Evolutionary conservation across 495 filamentous ascomycete species (phyloP).

Genomic region (Lophiostoma macrostomum): DNA sequence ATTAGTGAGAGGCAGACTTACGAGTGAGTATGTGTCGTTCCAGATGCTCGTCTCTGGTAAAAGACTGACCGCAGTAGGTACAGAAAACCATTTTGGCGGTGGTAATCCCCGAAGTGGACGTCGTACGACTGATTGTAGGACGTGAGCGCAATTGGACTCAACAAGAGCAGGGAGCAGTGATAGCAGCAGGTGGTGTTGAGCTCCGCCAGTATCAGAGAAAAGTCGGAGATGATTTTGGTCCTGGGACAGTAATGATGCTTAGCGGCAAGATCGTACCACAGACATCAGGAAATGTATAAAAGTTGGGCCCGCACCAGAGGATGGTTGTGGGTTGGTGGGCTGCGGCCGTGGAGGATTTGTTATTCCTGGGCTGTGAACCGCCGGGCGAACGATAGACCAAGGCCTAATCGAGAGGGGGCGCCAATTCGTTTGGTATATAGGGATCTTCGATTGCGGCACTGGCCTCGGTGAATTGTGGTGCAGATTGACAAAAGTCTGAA

Average conservation of each 20-base stretch:
- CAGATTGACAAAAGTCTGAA: conserved; percentile 11
- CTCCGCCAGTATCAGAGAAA: too few species aligned
- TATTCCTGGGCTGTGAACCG: conserved; percentile 16
- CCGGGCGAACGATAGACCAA: conserved; percentile 4
- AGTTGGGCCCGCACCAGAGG: not conserved
- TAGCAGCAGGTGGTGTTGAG: not conserved
- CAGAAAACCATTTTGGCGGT: conserved; percentile 56
- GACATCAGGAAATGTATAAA: conserved; percentile 25
- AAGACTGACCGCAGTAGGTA: conserved; percentile 61
- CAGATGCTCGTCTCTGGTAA: conserved; percentile 64
- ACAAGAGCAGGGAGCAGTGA: not conserved
- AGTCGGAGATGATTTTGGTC: too few species aligned
- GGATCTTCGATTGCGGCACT: not conserved
- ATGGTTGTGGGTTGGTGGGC: conserved; percentile 1
- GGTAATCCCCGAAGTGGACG: too few species aligned
- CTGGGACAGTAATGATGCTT: too few species aligned
- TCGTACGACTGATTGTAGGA: too few species aligned
- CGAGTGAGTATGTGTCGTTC: conserved; percentile 61
- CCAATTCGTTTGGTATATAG: conserved; percentile 16
- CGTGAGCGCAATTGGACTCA: not conserved
- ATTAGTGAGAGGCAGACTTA: conserved; percentile 41
- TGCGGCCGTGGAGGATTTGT: conserved; percentile 6
- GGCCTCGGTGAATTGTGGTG: not conserved
- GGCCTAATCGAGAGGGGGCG: not conserved
- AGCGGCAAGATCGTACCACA: conserved; percentile 16